These are phyloP conservation scores for Sugiyamaella smithiae DNA, from an alignment of 805 yeast species.

Conservation along the genomic window DNA sequence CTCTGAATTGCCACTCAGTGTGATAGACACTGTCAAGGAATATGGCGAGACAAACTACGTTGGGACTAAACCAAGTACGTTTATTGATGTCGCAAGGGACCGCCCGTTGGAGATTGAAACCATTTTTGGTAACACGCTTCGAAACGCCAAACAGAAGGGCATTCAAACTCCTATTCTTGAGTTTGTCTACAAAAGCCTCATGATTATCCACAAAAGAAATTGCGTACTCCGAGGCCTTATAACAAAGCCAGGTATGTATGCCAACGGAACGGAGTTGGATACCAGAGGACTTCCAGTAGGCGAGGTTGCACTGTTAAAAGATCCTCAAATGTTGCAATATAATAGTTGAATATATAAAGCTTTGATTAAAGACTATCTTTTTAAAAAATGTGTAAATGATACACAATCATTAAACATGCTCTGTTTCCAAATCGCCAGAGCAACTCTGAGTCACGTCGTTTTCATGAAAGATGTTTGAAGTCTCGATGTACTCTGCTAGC, in stretches of 20 bases:
- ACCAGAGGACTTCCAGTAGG: constrained; percentile 10
- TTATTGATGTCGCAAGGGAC: constrained; percentile 8
- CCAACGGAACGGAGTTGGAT: constrained; percentile 7
- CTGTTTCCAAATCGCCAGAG: no score
- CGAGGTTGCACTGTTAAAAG: background rate
- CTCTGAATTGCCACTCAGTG: constrained; percentile 1
- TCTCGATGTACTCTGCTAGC: constrained; percentile 6
- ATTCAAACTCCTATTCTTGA: constrained; percentile 5
- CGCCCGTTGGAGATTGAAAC: constrained; percentile 11
- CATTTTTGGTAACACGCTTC: constrained; percentile 10
- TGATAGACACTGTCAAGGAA: constrained; percentile 10
- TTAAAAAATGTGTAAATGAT: no score
- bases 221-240: constrained; percentile 6
- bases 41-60: constrained; percentile 11
- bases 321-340: no score
- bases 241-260: constrained; percentile 10
- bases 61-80: constrained; percentile 11
- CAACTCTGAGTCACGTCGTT: background rate
- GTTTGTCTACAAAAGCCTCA: constrained; percentile 4
- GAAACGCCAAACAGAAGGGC: constrained; percentile 7
- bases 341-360: no score
- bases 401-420: no score
- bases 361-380: no score
- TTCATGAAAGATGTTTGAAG: constrained; percentile 6
- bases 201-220: constrained; percentile 7